Base-by-base conservation (phyloP, 768 basidiomycete species). In the Leucosporidium creatinivorum region DNA sequence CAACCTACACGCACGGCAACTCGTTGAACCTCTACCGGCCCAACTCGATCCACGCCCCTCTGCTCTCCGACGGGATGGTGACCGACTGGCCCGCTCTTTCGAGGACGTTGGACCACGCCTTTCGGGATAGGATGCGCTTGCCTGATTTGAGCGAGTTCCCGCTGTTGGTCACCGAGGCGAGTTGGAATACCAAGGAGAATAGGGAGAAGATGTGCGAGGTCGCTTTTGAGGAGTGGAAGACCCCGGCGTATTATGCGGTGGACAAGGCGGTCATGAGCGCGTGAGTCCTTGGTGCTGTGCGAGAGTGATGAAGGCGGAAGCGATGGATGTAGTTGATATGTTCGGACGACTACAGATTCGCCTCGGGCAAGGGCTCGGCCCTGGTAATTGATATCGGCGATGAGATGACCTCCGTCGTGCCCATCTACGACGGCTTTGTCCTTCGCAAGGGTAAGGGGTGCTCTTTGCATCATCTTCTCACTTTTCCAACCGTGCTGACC, bases 371-470 rank as follows among this genome's bases (percentile, higher is more conserved):
- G 76, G 93, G 93, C 2, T 93, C 96, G n/a, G 93, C 96, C 3
- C 82, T 98, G 57, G 91, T 99, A 2, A 85, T 99, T 51, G 96
- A 99, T 74, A 84, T 98, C 57, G 96, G 96, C 7, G 87, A 91
- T 70, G 84, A 88, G 18, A 85, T 87, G 77, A 88, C 89, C 19
- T 94, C 90, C 73, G 90, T 94, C 19, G 92, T 91, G 1, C 96
- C 96, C 8, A 89, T 99, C 25, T 91, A 93, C 6, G 96, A 99
- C 73, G 96, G 96, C 6, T 99, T 97, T 75, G 96, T 98, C 52
- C 85, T 99, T 54, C 84, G 93, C 75, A 96, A 94, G 84, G 94
- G 94, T 87, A 55, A 55, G 77, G 54, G 4, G 8, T 7, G 21
- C n/a, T 48, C 9, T 13, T n/a, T 6, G 21, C 21, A 47, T n/a